phyloP scores from a whole-genome alignment of 257 asterid genomes.

The Rubia yunnanensis region DNA sequence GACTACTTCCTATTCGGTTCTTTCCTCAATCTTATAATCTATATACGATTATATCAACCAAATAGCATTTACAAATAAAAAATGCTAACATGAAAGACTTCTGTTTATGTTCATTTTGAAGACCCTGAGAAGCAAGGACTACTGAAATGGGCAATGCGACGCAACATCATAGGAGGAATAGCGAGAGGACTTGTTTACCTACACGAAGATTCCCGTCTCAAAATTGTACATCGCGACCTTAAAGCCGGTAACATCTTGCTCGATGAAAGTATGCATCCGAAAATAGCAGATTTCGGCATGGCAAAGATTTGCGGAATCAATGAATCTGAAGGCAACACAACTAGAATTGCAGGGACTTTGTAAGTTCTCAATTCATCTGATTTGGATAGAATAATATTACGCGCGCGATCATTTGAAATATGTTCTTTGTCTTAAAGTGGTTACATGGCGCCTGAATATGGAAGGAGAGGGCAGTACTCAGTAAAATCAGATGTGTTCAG shows the following conservation, averaged over 20 bases:
- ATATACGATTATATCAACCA: too few species aligned
- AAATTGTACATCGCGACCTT: slow-evolving; percentile 16
- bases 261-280: not conserved
- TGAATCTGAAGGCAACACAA: slow-evolving; percentile 16
- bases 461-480: not conserved
- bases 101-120: not conserved
- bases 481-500: not conserved
- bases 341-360: slow-evolving; percentile 18
- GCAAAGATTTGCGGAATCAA: slow-evolving; percentile 12
- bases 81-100: too few species aligned
- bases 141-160: slow-evolving; percentile 13
- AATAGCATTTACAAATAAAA: too few species aligned
- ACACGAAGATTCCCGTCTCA: slow-evolving; percentile 19
- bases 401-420: too few species aligned
- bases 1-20: slow-evolving; percentile 23
- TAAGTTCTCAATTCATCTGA: not conserved
- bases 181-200: slow-evolving; percentile 22
- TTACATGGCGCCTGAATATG: not conserved
- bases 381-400: too few species aligned
- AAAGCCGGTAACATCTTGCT: slow-evolving; percentile 21
- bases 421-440: not conserved
- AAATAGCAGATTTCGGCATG: slow-evolving; percentile 4
- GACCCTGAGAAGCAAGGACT: slow-evolving; percentile 3
- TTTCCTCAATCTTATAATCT: not conserved
- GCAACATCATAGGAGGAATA: slow-evolving; percentile 16